Percentiles rank a stretch among this genome's conserved stretches.
These are phyloP conservation scores for Candida ascalaphidarum DNA, from an alignment of 805 yeast genomes.

Conservation along the genomic window DNA sequence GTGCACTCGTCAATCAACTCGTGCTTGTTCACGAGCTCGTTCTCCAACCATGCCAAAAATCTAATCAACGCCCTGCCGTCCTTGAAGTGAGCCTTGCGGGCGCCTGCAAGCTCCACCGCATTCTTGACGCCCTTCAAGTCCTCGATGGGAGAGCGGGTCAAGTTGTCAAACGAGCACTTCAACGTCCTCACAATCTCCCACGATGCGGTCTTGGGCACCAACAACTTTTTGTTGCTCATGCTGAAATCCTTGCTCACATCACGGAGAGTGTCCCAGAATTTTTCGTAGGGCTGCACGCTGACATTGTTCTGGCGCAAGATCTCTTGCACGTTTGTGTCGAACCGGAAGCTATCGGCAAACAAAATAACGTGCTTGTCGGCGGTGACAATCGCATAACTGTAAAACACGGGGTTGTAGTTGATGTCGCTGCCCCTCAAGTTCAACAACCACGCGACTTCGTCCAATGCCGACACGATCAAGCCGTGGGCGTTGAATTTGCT, in stretches of 20 bases:
- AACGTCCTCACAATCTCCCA: constrained; percentile 32
- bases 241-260: constrained; percentile 27
- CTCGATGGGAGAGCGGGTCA: constrained; percentile 32
- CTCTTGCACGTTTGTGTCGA: constrained; percentile 19
- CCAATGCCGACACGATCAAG: constrained; percentile 38
- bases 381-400: constrained; percentile 29
- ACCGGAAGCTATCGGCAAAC: constrained; percentile 35
- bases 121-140: constrained; percentile 47
- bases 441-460: constrained; percentile 46
- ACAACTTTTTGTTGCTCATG: constrained; percentile 17
- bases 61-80: constrained; percentile 50
- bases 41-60: constrained; percentile 53
- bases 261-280: constrained; percentile 36
- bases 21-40: constrained; percentile 34
- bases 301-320: constrained; percentile 17
- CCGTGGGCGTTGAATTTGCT: constrained; percentile 21
- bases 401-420: constrained; percentile 47
- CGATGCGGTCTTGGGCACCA: constrained; percentile 20
- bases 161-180: constrained; percentile 19
- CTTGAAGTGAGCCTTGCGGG: constrained; percentile 43
- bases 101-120: constrained; percentile 40
- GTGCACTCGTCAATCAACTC: constrained; percentile 47
- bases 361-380: constrained; percentile 22
- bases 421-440: constrained; percentile 49
- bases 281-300: constrained; percentile 31